phyloP scores from a whole-genome alignment of 768 basidiomycete species.

The Boletus barrowsii region DNA sequence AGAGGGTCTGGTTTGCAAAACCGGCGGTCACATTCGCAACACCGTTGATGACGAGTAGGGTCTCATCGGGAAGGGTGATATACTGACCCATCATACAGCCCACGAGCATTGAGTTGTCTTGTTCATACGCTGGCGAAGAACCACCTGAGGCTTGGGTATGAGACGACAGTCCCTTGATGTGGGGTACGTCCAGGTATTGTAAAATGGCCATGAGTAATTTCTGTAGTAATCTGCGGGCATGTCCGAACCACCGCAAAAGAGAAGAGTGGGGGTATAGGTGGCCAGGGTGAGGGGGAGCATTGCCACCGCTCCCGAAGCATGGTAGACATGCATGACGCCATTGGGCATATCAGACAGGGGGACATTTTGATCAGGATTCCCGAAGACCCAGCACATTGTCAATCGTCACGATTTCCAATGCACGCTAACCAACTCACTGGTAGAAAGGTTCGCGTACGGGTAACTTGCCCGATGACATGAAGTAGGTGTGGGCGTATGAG shows the following conservation, averaged over 20 bases:
- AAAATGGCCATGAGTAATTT: slow-evolving; percentile 68
- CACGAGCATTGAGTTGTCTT: slow-evolving; percentile 74
- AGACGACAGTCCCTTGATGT: slow-evolving; percentile 77
- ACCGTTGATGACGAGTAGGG: slow-evolving; percentile 77
- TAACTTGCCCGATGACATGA: slow-evolving; percentile 71
- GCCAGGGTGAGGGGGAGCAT: slow-evolving; percentile 90
- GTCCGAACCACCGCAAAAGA: slow-evolving; percentile 90
- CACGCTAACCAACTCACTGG: slow-evolving; percentile 45
- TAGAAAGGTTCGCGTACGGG: slow-evolving; percentile 77
- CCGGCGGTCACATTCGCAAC: slow-evolving; percentile 86
- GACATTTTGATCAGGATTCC: slow-evolving; percentile 51
- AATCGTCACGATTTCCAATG: background rate
- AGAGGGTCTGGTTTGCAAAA: slow-evolving; percentile 58
- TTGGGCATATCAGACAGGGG: slow-evolving; percentile 71
- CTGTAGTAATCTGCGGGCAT: slow-evolving; percentile 74
- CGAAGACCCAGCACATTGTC: slow-evolving; percentile 37
- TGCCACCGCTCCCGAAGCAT: slow-evolving; percentile 81
- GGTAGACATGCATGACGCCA: slow-evolving; percentile 77
- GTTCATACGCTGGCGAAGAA: slow-evolving; percentile 52
- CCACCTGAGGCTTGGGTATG: slow-evolving; percentile 78
- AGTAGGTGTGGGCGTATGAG: slow-evolving; percentile 68
- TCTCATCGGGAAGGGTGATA: slow-evolving; percentile 76
- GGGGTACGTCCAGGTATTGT: slow-evolving; percentile 71
- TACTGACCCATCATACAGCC: slow-evolving; percentile 91
- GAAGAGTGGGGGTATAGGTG: slow-evolving; percentile 79